A percentile compares a stretch with the other conserved stretches of the same genome.
Conservation (phyloP, 129 eudicot species). For the Glebionis coronaria region DNA sequence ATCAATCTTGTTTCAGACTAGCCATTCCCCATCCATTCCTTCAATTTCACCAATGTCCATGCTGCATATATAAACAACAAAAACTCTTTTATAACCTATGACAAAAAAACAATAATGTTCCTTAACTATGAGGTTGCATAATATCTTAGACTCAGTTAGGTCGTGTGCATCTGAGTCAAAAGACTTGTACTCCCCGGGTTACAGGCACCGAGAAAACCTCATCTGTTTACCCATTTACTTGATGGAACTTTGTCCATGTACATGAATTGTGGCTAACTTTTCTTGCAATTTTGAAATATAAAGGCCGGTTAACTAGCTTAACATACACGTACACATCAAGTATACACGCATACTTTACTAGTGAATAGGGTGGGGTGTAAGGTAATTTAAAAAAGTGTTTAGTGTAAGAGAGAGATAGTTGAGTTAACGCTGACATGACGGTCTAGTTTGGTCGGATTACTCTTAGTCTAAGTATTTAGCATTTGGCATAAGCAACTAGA, state of each 20-base stretch:
- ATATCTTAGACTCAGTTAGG: background rate
- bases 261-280: background rate
- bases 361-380: no score
- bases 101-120: conserved; percentile 6
- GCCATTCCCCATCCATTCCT: conserved; percentile 71
- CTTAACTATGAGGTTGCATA: background rate
- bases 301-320: background rate
- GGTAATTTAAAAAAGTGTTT: no score
- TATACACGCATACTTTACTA: background rate
- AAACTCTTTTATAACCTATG: background rate
- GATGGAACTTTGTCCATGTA: background rate
- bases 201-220: no score
- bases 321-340: no score
- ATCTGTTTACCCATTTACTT: no score
- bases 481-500: conserved; percentile 11
- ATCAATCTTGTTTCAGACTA: conserved; percentile 43
- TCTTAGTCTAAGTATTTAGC: no score
- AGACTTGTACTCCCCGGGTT: no score
- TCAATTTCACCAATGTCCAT: conserved; percentile 72
- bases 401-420: no score
- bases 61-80: conserved; percentile 37
- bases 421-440: no score
- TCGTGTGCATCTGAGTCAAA: no score
- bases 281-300: background rate
- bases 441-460: no score